Percentiles rank a stretch among this genome's conserved stretches.
Evolutionary conservation across 2,329 filamentous ascomycete species (phyloP).

Genomic region (Pseudocercospora fuligena): DNA sequence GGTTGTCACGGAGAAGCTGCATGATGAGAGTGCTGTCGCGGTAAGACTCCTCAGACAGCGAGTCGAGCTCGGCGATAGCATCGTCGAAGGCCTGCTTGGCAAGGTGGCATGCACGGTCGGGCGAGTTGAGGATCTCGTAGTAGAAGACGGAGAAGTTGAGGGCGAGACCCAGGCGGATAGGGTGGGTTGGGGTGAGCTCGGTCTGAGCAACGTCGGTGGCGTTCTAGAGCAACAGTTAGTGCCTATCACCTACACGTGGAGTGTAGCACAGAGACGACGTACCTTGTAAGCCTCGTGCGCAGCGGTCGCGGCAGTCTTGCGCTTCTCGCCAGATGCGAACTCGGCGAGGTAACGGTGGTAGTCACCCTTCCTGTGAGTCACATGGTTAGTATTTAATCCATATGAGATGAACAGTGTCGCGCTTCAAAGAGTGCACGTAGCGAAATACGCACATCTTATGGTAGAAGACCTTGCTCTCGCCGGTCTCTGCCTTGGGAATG

Average conservation of each 20-base stretch:
- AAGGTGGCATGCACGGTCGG: conserved; percentile 95
- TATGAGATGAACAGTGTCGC: neutral
- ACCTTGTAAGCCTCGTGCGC: conserved; percentile 98
- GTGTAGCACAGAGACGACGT: conserved; percentile 41
- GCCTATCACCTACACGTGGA: conserved; percentile 18
- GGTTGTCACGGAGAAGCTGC: conserved; percentile 97
- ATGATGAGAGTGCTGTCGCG: conserved; percentile 99
- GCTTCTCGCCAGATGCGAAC: conserved; percentile 91
- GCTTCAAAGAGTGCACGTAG: neutral
- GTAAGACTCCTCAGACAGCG: conserved; percentile 96
- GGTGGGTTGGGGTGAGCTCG: conserved; percentile 95
- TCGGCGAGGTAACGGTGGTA: conserved; percentile 96
- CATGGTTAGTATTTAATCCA: neutral
- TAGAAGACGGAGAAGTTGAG: conserved; percentile 99
- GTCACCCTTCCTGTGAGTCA: conserved; percentile 81
- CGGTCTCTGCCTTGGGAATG: conserved; percentile 93
- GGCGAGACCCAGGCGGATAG: conserved; percentile 94
- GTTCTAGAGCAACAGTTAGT: conserved; percentile 62
- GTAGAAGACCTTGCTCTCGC: conserved; percentile 99
- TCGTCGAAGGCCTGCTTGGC: conserved; percentile 99
- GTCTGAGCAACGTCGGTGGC: conserved; percentile 98
- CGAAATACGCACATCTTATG: conserved; percentile 88
- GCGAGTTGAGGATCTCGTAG: conserved; percentile 99
- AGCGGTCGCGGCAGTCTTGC: conserved; percentile 83
- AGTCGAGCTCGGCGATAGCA: conserved; percentile 98